Evolutionary conservation across 1,284 basidiomycete genomes (phyloP).

Genomic region (Stereum hirsutum): DNA sequence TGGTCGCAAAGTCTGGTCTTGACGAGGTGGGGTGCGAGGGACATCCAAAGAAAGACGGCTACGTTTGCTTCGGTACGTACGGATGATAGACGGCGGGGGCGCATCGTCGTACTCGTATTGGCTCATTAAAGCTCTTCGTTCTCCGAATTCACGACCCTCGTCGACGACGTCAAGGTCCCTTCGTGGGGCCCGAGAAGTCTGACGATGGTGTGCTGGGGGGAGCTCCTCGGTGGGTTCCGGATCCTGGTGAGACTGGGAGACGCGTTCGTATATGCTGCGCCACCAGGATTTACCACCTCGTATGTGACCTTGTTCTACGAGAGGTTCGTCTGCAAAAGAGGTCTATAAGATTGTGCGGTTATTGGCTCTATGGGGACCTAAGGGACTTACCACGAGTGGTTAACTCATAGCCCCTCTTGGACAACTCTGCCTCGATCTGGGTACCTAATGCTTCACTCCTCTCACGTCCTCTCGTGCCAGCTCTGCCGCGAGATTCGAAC

Average conservation of each 20-base stretch:
- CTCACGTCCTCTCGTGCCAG: no score
- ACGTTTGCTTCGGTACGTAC: slow-evolving; percentile 20
- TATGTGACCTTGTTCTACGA: slow-evolving; percentile 12
- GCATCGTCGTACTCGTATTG: slow-evolving; percentile 33
- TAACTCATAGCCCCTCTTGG: slow-evolving; percentile 36
- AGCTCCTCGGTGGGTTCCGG: slow-evolving; percentile 18
- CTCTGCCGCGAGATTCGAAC: no score
- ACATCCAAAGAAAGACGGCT: neutral
- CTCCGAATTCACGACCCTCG: slow-evolving; percentile 18
- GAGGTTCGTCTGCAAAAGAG: no score
- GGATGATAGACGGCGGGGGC: slow-evolving; percentile 29
- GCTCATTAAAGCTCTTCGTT: no score
- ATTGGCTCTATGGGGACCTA: neutral
- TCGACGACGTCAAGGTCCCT: slow-evolving; percentile 14
- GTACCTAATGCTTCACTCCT: slow-evolving; percentile 42
- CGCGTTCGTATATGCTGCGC: slow-evolving; percentile 40
- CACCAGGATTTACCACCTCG: slow-evolving; percentile 41
- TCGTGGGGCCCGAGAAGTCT: slow-evolving; percentile 10
- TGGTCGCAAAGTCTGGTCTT: neutral
- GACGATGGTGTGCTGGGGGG: slow-evolving; percentile 7
- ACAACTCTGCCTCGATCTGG: slow-evolving; percentile 43
- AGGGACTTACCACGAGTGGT: slow-evolving; percentile 19
- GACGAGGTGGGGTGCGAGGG: neutral
- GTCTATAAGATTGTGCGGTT: no score
- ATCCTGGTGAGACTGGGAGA: slow-evolving; percentile 35